phyloP scores from a whole-genome alignment of 441 rosid genomes.

The Pelargonium australe region DNA sequence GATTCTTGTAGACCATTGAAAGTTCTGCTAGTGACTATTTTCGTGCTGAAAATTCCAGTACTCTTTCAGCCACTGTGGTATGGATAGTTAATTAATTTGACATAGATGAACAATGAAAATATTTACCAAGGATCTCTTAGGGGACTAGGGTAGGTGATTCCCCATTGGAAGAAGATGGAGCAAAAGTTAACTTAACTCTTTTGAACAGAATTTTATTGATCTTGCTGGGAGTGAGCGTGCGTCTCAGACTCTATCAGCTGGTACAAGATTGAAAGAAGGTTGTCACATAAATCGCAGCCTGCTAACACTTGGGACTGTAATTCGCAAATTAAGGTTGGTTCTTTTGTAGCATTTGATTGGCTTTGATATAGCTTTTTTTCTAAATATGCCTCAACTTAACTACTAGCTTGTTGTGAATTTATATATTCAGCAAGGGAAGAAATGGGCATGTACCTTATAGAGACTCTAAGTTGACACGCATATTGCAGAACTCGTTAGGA shows the following conservation, averaged over 20 bases:
- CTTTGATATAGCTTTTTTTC: no score
- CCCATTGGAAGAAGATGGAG: not conserved
- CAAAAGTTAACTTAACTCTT: slow-evolving; percentile 14
- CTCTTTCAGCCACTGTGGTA: slow-evolving; percentile 83
- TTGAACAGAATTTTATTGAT: slow-evolving; percentile 77
- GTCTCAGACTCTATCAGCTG: slow-evolving; percentile 78
- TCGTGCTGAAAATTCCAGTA: slow-evolving; percentile 60
- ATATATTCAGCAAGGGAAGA: slow-evolving; percentile 67
- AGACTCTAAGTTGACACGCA: slow-evolving; percentile 89
- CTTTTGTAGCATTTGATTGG: no score
- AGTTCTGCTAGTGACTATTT: slow-evolving; percentile 63
- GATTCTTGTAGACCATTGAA: slow-evolving; percentile 59
- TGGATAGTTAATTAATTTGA: not conserved
- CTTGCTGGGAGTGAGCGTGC: slow-evolving; percentile 98
- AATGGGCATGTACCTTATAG: slow-evolving; percentile 74
- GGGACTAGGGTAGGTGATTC: not conserved
- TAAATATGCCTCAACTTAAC: not conserved
- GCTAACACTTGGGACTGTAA: slow-evolving; percentile 84
- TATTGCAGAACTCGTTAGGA: slow-evolving; percentile 73
- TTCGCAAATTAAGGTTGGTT: slow-evolving; percentile 84
- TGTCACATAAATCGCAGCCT: slow-evolving; percentile 93
- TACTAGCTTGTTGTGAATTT: not conserved
- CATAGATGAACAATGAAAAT: not conserved
- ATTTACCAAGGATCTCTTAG: not conserved
- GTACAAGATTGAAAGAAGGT: slow-evolving; percentile 87